phyloP scores from a whole-genome alignment of 2,329 filamentous ascomycete species.

The Diplodia intermedia region DNA sequence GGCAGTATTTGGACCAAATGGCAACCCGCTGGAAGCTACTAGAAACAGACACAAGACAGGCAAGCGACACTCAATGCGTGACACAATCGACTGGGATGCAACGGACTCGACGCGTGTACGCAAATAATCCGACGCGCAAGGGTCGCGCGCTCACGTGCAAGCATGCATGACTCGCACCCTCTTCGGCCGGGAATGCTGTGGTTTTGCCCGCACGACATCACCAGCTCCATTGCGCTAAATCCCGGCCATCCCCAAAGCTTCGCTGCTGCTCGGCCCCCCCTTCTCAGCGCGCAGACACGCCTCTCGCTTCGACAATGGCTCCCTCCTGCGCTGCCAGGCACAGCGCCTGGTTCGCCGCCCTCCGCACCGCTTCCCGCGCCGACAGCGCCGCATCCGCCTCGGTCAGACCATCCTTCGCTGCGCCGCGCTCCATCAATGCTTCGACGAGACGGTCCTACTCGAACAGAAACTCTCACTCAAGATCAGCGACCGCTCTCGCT shows the following conservation, averaged over 20 bases:
- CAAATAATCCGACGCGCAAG: not conserved
- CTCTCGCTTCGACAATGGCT: not conserved
- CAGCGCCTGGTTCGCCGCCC: constrained; percentile 15
- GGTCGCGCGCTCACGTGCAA: not conserved
- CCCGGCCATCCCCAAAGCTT: not conserved
- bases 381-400: constrained; percentile 4
- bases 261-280: not conserved
- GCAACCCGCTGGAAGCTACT: not conserved
- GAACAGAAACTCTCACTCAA: not conserved
- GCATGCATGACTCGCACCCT: not conserved
- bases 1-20: not conserved
- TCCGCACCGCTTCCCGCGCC: constrained; percentile 21
- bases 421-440: constrained; percentile 9
- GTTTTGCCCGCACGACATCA: constrained; percentile 26
- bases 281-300: not conserved
- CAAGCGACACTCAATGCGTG: not conserved
- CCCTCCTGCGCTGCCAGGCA: constrained; percentile 4
- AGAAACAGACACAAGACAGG: not conserved
- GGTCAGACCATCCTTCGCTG: constrained; percentile 11
- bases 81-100: not conserved
- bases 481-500: not conserved
- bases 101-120: constrained; percentile 1
- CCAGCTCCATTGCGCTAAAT: constrained; percentile 13
- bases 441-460: constrained; percentile 5
- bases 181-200: constrained; percentile 2